Evolutionary conservation across 2,329 filamentous ascomycete species (phyloP).

Genomic region (Beauveria varroae): DNA sequence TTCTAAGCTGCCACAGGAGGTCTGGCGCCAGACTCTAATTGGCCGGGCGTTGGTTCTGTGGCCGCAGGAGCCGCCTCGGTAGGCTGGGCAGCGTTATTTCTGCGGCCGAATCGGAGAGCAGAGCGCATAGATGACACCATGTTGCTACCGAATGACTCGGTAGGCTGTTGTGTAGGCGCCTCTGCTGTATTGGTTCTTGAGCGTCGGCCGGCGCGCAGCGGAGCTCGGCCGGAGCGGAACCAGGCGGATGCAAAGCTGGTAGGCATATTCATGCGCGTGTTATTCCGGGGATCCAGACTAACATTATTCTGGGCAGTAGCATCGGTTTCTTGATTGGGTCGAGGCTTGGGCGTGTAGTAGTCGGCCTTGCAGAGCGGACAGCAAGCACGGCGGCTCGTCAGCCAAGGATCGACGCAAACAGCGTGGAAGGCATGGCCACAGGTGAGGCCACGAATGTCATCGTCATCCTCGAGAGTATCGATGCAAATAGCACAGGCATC

Average conservation of each 20-base stretch:
- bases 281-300: constrained; percentile 29
- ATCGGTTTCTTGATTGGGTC: constrained; percentile 43
- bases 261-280: constrained; percentile 42
- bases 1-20: background rate
- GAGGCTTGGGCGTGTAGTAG: constrained; percentile 91
- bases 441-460: constrained; percentile 86
- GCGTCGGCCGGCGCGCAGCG: background rate
- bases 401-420: constrained; percentile 90
- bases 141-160: constrained; percentile 16
- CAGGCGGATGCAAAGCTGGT: constrained; percentile 32
- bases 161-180: constrained; percentile 6
- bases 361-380: constrained; percentile 97
- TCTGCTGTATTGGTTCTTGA: constrained; percentile 1
- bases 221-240: constrained; percentile 19
- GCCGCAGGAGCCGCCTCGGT: constrained; percentile 14
- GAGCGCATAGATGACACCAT: constrained; percentile 26
- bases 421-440: constrained; percentile 99
- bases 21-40: constrained; percentile 35
- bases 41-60: constrained; percentile 33
- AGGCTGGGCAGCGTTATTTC: constrained; percentile 17
- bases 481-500: constrained; percentile 97
- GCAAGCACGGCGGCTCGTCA: constrained; percentile 88
- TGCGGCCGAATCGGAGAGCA: constrained; percentile 25
- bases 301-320: constrained; percentile 21
- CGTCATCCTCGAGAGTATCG: constrained; percentile 87